Evolutionary conservation across 257 asterid genomes (phyloP).

Genomic region (Nicotiana paniculata): DNA sequence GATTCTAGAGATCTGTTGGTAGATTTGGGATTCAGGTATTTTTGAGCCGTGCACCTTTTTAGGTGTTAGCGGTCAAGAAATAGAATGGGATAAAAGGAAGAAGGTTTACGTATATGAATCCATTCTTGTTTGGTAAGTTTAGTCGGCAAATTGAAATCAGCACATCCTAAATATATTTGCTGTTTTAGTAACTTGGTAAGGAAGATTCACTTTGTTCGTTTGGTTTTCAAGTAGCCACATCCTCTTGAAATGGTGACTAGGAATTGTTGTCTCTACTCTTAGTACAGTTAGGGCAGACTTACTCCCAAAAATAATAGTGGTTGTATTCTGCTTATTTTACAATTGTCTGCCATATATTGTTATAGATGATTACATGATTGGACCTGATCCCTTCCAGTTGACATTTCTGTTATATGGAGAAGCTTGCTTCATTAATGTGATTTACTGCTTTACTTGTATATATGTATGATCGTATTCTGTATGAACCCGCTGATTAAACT

Average conservation of each 20-base stretch:
- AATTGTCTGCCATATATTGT: neutral
- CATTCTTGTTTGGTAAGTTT: neutral
- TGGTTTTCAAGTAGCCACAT: neutral
- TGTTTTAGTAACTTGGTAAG: neutral
- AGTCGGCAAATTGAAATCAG: neutral
- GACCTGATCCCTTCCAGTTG: neutral
- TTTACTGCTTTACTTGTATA: neutral
- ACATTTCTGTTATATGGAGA: neutral
- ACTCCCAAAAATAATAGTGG: neutral
- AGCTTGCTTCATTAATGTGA: neutral
- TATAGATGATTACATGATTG: neutral
- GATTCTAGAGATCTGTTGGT: no score
- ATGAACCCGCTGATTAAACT: neutral
- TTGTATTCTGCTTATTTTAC: neutral
- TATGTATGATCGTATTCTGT: neutral
- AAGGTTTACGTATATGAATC: neutral
- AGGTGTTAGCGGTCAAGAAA: neutral
- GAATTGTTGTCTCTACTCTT: neutral
- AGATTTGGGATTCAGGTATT: no score
- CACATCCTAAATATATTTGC: neutral
- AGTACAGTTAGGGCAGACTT: neutral
- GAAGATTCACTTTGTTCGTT: neutral
- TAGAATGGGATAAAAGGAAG: neutral
- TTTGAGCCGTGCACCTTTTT: neutral
- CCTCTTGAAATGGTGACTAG: slow-evolving; percentile 4